These are phyloP conservation scores for Eimeria mitis DNA, from an alignment of 169 alveolate genomes.

Conservation along the genomic window DNA sequence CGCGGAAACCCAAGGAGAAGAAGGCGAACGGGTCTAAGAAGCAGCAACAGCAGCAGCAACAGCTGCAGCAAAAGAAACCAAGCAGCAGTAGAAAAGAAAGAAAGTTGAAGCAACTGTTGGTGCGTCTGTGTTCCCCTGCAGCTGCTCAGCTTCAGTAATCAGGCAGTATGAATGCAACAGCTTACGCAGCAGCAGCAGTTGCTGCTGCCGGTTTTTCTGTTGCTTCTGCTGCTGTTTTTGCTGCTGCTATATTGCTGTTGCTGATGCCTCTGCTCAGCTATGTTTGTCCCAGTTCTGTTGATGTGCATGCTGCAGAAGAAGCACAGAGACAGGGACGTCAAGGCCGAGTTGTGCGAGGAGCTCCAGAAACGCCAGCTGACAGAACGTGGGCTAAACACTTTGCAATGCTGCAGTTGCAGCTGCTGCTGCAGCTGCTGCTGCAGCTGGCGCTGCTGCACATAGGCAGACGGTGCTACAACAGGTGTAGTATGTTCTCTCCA, in stretches of 20 bases:
- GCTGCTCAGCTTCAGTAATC: neutral
- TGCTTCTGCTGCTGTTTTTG: neutral
- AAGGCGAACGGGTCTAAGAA: neutral
- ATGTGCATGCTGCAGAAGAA: constrained; percentile 59
- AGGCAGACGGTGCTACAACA: neutral
- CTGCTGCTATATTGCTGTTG: neutral
- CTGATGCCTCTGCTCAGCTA: neutral
- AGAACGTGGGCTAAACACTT: neutral
- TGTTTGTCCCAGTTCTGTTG: neutral
- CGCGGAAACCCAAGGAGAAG: constrained; percentile 11
- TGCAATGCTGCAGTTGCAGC: neutral
- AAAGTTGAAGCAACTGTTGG: constrained; percentile 46
- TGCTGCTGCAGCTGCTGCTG: neutral
- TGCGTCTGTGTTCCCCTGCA: neutral
- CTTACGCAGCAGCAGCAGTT: neutral
- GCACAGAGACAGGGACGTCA: constrained; percentile 28
- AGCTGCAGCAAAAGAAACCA: constrained; percentile 4
- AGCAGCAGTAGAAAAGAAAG: constrained; percentile 36
- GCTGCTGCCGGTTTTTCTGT: neutral
- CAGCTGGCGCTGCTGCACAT: neutral
- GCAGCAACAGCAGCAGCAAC: constrained; percentile 10
- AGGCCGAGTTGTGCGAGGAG: constrained; percentile 10
- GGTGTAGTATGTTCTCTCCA: no score
- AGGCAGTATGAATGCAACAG: neutral
- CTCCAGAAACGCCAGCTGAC: constrained; percentile 16